Evolutionary conservation across 805 yeast genomes (phyloP).

Genomic region (Vanderwaltozyma polyspora): DNA sequence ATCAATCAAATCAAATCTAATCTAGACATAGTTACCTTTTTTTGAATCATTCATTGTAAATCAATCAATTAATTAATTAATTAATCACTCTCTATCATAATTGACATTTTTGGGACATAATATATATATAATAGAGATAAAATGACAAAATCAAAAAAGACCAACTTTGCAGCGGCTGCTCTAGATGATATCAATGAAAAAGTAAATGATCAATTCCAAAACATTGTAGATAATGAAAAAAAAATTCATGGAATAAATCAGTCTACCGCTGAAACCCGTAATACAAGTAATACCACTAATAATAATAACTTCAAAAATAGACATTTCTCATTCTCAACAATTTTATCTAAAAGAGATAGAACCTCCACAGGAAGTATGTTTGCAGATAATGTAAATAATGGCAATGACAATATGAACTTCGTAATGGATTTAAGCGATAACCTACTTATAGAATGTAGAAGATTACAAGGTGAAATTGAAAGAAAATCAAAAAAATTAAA

Average conservation of each 20-base stretch:
- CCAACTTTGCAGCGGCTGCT: too few species aligned
- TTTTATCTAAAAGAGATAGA: slow-evolving; percentile 9
- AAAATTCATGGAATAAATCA: neutral
- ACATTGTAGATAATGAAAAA: neutral
- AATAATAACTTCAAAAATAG: neutral
- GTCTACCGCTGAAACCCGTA: neutral
- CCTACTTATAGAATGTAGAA: slow-evolving; percentile 56
- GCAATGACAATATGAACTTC: slow-evolving; percentile 50
- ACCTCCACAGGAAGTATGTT: slow-evolving; percentile 2
- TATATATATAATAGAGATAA: neutral
- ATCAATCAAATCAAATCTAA: too few species aligned
- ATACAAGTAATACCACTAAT: neutral
- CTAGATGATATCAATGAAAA: neutral
- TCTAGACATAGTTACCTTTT: too few species aligned
- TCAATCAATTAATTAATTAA: too few species aligned
- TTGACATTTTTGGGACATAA: neutral
- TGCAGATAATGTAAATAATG: slow-evolving; percentile 17
- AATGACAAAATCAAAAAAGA: too few species aligned
- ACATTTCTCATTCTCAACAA: slow-evolving; percentile 6
- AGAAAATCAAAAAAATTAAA: slow-evolving; percentile 33
- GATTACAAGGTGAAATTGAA: slow-evolving; percentile 54
- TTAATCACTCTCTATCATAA: too few species aligned
- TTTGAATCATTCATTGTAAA: too few species aligned
- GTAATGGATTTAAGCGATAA: slow-evolving; percentile 68
- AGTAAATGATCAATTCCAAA: slow-evolving; percentile 1